A percentile compares a stretch with the other conserved stretches of the same genome.
Conservation (phyloP, 2,329 filamentous ascomycete genomes). For the Hymenoscyphus occultus region DNA sequence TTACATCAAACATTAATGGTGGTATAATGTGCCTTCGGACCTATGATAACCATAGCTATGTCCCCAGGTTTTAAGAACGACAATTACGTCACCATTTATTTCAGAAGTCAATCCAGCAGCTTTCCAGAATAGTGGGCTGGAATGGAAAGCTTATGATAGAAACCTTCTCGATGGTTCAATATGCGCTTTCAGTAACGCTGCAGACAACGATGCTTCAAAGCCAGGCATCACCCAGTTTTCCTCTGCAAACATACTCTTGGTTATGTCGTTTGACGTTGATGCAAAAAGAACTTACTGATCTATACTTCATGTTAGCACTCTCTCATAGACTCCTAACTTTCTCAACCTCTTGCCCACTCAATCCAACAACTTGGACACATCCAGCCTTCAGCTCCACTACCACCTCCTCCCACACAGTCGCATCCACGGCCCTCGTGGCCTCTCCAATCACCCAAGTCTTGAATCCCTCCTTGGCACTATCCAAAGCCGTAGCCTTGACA, state of each 20-base stretch:
- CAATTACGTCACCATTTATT: too few species aligned
- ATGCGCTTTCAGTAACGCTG: not conserved
- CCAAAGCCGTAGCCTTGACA: conserved; percentile 72
- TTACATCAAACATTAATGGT: not conserved
- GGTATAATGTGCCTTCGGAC: not conserved
- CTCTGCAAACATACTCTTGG: not conserved
- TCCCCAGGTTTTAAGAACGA: too few species aligned
- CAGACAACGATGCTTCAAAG: not conserved
- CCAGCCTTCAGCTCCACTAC: conserved; percentile 51
- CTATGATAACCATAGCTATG: too few species aligned
- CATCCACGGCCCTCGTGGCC: conserved; percentile 70
- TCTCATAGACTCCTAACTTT: conserved; percentile 39
- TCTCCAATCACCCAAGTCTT: conserved; percentile 74
- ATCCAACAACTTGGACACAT: conserved; percentile 62
- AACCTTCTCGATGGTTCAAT: not conserved
- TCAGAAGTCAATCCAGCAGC: too few species aligned
- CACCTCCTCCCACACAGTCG: conserved; percentile 51
- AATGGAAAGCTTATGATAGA: not conserved
- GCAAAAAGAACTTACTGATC: not conserved
- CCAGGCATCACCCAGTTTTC: not conserved
- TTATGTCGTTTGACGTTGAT: not conserved
- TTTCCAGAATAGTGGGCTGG: too few species aligned
- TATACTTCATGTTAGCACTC: not conserved
- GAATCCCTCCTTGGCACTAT: conserved; percentile 75
- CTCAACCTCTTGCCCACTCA: conserved; percentile 54